Conservation (phyloP, 208 protist species). For the Strigomonas oncopelti region DNA sequence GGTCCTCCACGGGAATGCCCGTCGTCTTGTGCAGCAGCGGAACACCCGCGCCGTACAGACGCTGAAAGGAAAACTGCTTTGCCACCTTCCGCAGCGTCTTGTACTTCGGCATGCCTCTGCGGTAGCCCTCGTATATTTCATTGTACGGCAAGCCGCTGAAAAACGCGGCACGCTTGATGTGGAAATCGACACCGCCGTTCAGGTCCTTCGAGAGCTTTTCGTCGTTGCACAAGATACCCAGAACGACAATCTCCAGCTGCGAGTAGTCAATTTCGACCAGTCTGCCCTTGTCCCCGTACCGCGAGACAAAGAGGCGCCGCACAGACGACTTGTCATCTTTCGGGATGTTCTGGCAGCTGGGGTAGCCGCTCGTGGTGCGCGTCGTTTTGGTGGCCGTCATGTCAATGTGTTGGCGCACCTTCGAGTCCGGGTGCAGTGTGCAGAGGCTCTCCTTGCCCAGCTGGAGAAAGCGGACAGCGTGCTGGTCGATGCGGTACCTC, state of each 20-base stretch:
- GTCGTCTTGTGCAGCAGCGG: slow-evolving; percentile 81
- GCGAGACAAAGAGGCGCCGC: slow-evolving; percentile 89
- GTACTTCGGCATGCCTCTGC: slow-evolving; percentile 63
- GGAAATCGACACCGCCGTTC: slow-evolving; percentile 86
- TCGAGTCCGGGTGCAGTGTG: slow-evolving; percentile 58
- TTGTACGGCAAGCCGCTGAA: slow-evolving; percentile 81
- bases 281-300: slow-evolving; percentile 84
- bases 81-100: slow-evolving; percentile 89
- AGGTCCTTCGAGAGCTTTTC: slow-evolving; percentile 90
- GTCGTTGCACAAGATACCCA: slow-evolving; percentile 87
- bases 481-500: slow-evolving; percentile 53
- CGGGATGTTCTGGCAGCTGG: slow-evolving; percentile 92
- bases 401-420: slow-evolving; percentile 78
- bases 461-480: slow-evolving; percentile 53
- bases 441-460: neutral
- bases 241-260: slow-evolving; percentile 88
- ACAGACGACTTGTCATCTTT: slow-evolving; percentile 88
- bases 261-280: slow-evolving; percentile 92
- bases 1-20: slow-evolving; percentile 80
- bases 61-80: slow-evolving; percentile 90
- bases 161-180: slow-evolving; percentile 89
- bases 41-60: slow-evolving; percentile 86
- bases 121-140: slow-evolving; percentile 71
- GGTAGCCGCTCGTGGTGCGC: slow-evolving; percentile 83
- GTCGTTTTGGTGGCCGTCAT: slow-evolving; percentile 86